These are phyloP conservation scores for Cladosporium sp. DNA, from an alignment of 2,329 filamentous ascomycete genomes.

Conservation along the genomic window DNA sequence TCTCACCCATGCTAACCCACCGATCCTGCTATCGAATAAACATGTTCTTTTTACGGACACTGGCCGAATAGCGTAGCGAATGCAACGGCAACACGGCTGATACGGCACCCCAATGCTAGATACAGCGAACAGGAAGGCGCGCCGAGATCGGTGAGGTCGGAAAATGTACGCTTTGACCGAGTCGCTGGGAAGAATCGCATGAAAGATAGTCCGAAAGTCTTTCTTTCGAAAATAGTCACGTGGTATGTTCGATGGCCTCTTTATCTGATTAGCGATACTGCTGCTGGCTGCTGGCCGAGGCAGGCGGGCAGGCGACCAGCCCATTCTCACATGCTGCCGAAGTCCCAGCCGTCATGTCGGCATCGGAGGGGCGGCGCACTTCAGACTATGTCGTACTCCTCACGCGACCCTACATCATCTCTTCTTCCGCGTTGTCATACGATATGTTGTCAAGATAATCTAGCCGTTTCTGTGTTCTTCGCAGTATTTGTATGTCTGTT, in stretches of 20 bases:
- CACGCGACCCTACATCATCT: conserved; percentile 4
- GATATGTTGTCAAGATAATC: neutral
- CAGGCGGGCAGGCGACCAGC: conserved; percentile 1
- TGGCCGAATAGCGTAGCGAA: conserved; percentile 6
- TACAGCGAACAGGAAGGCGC: conserved; percentile 17
- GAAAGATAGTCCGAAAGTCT: conserved; percentile 7
- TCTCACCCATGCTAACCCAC: conserved; percentile 1
- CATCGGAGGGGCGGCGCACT: neutral
- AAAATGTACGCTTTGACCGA: conserved; percentile 2
- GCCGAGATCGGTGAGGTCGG: conserved; percentile 17
- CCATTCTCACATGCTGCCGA: conserved; percentile 12
- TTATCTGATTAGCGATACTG: neutral
- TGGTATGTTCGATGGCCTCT: neutral
- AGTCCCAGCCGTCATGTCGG: neutral
- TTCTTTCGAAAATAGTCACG: neutral
- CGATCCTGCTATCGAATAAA: neutral
- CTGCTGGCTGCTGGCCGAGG: neutral
- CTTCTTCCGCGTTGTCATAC: neutral
- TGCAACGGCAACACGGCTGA: conserved; percentile 7
- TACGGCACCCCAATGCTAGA: conserved; percentile 6
- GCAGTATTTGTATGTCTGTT: neutral
- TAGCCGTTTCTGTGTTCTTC: neutral
- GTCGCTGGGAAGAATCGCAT: neutral
- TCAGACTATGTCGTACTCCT: neutral
- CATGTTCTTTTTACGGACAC: neutral